Conservation (phyloP, 129 eudicot genomes). For the Centrapalus pauciflorus region DNA sequence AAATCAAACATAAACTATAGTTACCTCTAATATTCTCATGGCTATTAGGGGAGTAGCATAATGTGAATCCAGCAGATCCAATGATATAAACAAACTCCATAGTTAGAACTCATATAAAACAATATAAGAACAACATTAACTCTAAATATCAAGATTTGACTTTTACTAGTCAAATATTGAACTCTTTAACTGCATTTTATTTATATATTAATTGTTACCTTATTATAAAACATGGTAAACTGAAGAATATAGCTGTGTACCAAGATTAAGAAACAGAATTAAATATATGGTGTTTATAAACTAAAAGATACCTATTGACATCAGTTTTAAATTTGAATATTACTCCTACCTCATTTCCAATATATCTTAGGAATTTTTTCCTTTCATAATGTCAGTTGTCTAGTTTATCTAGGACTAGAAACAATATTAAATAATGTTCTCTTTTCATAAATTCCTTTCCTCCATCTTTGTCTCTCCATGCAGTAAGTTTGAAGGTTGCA, state of each 20-base stretch:
- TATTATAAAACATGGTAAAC: background rate
- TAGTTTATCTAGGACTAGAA: background rate
- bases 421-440: background rate
- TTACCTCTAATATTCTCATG: constrained; percentile 82
- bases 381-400: background rate
- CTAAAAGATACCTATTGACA: background rate
- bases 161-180: constrained; percentile 1
- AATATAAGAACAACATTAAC: constrained; percentile 2
- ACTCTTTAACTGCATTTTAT: background rate
- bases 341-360: background rate
- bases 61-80: constrained; percentile 20
- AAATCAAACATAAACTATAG: constrained; percentile 3
- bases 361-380: background rate
- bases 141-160: constrained; percentile 7
- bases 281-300: background rate
- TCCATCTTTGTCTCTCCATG: background rate
- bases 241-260: background rate
- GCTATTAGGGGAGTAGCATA: constrained; percentile 47
- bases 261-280: background rate
- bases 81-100: constrained; percentile 5
- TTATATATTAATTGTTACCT: background rate
- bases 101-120: constrained; percentile 23
- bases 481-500: background rate
- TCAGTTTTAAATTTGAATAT: background rate
- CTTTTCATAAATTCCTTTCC: background rate